phyloP scores from a whole-genome alignment of 495 filamentous ascomycete genomes.

The Aspergillus haitiensis region DNA sequence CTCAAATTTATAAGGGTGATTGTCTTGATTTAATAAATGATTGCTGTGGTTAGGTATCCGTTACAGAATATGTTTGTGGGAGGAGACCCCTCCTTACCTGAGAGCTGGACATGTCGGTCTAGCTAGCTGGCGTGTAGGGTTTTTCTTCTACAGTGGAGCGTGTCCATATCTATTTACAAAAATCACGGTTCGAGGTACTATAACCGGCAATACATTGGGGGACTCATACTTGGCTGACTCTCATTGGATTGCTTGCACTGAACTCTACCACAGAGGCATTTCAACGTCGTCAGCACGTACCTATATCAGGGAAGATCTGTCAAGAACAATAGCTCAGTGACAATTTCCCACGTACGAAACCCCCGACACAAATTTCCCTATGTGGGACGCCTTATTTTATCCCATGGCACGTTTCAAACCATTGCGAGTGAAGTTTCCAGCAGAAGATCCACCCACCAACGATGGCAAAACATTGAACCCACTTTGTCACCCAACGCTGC shows the following conservation, averaged over 20 bases:
- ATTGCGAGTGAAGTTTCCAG: conserved; percentile 6
- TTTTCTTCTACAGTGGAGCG: not conserved
- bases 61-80: conserved; percentile 4
- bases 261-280: too few relatives aligned
- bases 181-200: too few relatives aligned
- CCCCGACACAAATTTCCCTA: not conserved
- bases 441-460: conserved; percentile 12
- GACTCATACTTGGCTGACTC: too few relatives aligned
- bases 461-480: conserved; percentile 11
- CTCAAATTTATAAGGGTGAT: not conserved
- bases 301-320: not conserved
- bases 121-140: not conserved
- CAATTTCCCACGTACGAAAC: not conserved
- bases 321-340: not conserved
- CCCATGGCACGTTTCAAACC: not conserved
- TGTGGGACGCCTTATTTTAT: not conserved
- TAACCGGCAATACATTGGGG: too few relatives aligned
- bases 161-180: too few relatives aligned
- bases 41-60: not conserved
- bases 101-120: not conserved
- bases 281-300: not conserved
- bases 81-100: not conserved
- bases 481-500: not conserved
- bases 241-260: too few relatives aligned
- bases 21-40: not conserved